Evolutionary conservation across 352 stramenopile genomes (phyloP), one percentile per base, ranked within the genome.

Genomic region (Phytopythium boreale): DNA sequence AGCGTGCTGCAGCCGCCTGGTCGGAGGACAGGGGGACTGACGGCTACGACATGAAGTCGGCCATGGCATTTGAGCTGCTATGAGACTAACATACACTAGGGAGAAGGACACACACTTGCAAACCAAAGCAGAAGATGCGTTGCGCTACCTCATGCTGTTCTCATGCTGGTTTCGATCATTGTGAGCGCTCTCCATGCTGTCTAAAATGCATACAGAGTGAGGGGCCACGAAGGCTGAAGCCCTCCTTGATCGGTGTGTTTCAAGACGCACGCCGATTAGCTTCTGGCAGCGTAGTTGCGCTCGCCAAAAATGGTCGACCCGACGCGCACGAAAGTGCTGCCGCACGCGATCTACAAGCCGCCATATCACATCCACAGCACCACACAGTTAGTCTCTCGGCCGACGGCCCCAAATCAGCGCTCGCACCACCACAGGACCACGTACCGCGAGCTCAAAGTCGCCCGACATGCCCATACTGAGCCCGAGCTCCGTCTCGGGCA

Each of bases 401-500:
- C n/a, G n/a, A n/a, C n/a, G n/a, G n/a, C 12, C 27, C 37, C 20
- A 15, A 61, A 29, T 20, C 20, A 31, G 14, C 9, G 46, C 9
- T 19, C 47, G 2, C 31, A 27, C 10, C 17, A 50, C 10, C 17
- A 62, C 27, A 52, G 3, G 55, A 49, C 9, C 24, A 59, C 77
- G 43, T 56, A 92, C 85, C 51, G 98, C 98, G 26, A 97, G 83
- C 71, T 99, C 94, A 75, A 95, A 99, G 73, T 99, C 98, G 22
- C 83, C 87, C n/a, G 92, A 98, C 98, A 99, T 99, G 67, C 98
- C 98, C 98, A 99, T 99, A 65, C 93, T 99, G 26, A 99, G 84
- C 64, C 94, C 96, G 24, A 99, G 72, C 4, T 87, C 74, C 3
- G 81, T 72, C 47, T 88, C 75, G 22, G 90, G 51, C 41, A 78